Percentiles rank a stretch among this genome's conserved stretches.
Conservation (phyloP, 768 basidiomycete species). For the Tricholoma terreum region DNA sequence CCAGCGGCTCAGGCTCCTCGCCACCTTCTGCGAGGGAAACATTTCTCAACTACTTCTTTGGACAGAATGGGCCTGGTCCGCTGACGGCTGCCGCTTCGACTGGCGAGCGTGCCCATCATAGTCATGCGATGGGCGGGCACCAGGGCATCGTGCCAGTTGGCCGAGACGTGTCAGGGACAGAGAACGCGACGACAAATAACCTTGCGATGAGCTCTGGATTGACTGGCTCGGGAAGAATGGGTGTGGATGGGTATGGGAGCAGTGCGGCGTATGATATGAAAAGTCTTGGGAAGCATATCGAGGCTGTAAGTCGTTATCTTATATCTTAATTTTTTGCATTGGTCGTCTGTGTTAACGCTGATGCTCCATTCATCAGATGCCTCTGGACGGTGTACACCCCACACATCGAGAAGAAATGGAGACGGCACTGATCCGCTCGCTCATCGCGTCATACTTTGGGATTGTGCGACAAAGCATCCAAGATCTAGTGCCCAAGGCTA, state of each 20-base stretch:
- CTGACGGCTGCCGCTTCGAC: conserved; percentile 54
- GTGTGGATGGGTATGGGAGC: conserved; percentile 53
- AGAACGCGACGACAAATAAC: conserved; percentile 23
- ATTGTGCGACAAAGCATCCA: conserved; percentile 97
- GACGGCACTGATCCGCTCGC: conserved; percentile 87
- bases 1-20: conserved; percentile 37
- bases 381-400: conserved; percentile 60
- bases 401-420: conserved; percentile 94
- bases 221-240: conserved; percentile 59
- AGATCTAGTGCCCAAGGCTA: conserved; percentile 94
- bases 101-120: conserved; percentile 22
- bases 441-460: conserved; percentile 93
- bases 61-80: conserved; percentile 82
- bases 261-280: conserved; percentile 97
- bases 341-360: background rate
- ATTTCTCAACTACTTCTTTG: conserved; percentile 98
- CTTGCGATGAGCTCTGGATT: conserved; percentile 51
- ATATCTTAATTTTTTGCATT: conserved; percentile 3
- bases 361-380: conserved; percentile 17
- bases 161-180: conserved; percentile 58
- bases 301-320: conserved; percentile 80
- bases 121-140: conserved; percentile 16
- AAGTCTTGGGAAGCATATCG: conserved; percentile 95
- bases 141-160: conserved; percentile 49
- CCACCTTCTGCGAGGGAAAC: conserved; percentile 72